Evolutionary conservation across 148 eudicot genomes (phyloP).

Genomic region (Rhododendron henanense): DNA sequence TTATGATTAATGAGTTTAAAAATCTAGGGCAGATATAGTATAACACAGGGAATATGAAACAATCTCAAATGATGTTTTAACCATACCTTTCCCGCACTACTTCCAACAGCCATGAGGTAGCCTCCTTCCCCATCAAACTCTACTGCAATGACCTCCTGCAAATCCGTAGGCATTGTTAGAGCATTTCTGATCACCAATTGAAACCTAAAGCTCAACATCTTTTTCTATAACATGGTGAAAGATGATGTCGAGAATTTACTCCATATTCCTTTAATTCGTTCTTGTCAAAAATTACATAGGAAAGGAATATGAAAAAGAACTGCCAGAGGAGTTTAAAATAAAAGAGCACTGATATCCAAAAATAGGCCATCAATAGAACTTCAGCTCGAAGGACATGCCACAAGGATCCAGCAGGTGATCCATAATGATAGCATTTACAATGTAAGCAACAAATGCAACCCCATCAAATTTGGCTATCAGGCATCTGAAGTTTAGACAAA

Average conservation of each 20-base stretch:
- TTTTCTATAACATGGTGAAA: neutral
- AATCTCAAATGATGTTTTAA: neutral
- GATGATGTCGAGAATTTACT: neutral
- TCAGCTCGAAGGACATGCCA: neutral
- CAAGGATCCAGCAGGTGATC: neutral
- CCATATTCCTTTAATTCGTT: neutral
- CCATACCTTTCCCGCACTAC: slow-evolving; percentile 87
- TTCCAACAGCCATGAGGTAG: slow-evolving; percentile 89
- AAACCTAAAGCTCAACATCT: neutral
- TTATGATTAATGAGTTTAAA: neutral
- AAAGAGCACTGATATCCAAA: neutral
- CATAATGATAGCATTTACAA: neutral
- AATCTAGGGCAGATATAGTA: neutral
- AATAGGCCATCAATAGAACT: neutral
- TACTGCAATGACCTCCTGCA: slow-evolving; percentile 79
- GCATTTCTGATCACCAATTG: neutral
- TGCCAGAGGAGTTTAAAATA: neutral
- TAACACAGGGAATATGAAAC: neutral
- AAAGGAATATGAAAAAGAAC: neutral
- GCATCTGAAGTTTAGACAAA: neutral
- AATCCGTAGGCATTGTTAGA: slow-evolving; percentile 17
- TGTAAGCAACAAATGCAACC: neutral
- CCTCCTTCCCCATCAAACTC: slow-evolving; percentile 85
- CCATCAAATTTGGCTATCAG: neutral
- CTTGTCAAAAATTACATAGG: neutral